Base-by-base conservation (phyloP, 1,284 basidiomycete genomes). In the Heterobasidion occidentale region DNA sequence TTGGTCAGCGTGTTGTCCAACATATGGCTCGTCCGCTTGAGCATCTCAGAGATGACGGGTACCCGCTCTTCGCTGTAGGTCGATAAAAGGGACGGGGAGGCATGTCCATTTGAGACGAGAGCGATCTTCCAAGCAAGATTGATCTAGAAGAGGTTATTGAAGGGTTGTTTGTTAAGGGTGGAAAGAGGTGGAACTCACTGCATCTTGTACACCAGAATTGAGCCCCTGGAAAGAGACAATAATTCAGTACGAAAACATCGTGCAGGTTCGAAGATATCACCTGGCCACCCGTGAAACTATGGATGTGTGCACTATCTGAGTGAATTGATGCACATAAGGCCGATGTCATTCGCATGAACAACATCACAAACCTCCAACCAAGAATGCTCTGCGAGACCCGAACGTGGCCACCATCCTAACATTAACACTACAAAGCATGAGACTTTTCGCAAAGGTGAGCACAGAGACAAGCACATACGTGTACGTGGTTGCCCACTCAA, bases 361-460 rank as follows among this genome's bases (percentile, higher is more conserved):
- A 36, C 6, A 15, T 5, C n/a, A 36, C 47, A 12, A n/a, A 75
- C 74, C 74, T 61, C 74, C 74, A 7, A 62, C 66, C 15, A 76
- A 56, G 53, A 75, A 72, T 1, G 66, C 67, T 7, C 70, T 60
- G 0, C 72, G 74, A 17, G 65, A 62, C 9, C 54, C 59, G 56
- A 76, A 71, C 51, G 66, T 67, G 46, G 73, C 64, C 1, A 68
- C 69, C 67, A 74, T 71, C 5, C 73, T 59, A 46, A 75, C 69
- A 58, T 73, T 74, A 1, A 70, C 68, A 35, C 74, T 75, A 27
- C 4, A 4, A 6, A 27, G 4, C 4, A 27, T 27, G 27, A 27
- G 27, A 4, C 27, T 4, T 5, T 27, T 27, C 5, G 27, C 5
- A 5, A 27, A 27, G 27, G 5, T 27, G 27, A 6, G 27, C 27